These are phyloP conservation scores for Fusarium hainanense DNA, from an alignment of 2,329 filamentous ascomycete species.

Conservation along the genomic window DNA sequence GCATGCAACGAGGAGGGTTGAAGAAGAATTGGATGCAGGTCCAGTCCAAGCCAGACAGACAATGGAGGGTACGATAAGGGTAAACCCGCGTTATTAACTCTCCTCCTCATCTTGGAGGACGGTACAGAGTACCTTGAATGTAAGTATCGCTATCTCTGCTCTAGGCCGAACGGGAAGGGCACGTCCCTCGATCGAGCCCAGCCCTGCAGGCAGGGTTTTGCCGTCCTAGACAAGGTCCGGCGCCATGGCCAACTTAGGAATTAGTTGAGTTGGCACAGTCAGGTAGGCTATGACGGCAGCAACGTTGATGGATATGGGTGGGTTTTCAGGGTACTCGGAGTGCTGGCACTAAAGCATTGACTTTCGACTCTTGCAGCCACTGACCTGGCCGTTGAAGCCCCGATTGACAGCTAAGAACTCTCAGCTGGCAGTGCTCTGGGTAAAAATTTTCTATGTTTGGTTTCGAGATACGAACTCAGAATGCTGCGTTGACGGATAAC, in stretches of 20 bases:
- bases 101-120: conserved; percentile 28
- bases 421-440: conserved; percentile 9
- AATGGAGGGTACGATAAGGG: conserved; percentile 37
- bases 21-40: conserved; percentile 21
- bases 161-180: conserved; percentile 40
- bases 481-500: neutral
- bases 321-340: conserved; percentile 18
- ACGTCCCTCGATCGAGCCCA: conserved; percentile 37
- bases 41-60: conserved; percentile 18
- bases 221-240: conserved; percentile 29
- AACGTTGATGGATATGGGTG: conserved; percentile 37
- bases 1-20: conserved; percentile 9
- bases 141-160: conserved; percentile 35
- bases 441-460: conserved; percentile 1
- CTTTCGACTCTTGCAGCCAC: neutral
- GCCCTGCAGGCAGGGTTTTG: conserved; percentile 39
- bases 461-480: neutral
- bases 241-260: conserved; percentile 34
- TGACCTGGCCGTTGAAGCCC: conserved; percentile 26
- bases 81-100: conserved; percentile 41
- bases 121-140: conserved; percentile 18
- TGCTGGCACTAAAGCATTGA: conserved; percentile 13
- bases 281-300: conserved; percentile 31
- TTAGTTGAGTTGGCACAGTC: conserved; percentile 34
- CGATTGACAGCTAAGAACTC: conserved; percentile 12